These are phyloP conservation scores for Xylaria cubensis DNA, from an alignment of 495 filamentous ascomycete species.

Conservation along the genomic window DNA sequence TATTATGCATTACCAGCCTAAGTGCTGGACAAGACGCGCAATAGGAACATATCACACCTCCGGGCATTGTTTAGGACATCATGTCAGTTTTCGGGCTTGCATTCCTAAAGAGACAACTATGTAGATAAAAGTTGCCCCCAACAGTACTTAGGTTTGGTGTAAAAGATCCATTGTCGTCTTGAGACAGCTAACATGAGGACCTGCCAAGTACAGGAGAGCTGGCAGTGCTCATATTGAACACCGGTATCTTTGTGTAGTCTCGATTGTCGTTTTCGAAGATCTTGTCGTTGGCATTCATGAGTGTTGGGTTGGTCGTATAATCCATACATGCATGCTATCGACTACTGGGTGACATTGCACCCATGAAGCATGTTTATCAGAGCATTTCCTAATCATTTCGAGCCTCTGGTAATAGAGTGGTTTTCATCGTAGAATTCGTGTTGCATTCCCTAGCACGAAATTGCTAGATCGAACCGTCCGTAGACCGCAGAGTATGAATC, in stretches of 20 bases:
- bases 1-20: not conserved
- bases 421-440: constrained; percentile 45
- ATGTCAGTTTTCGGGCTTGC: constrained; percentile 5
- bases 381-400: constrained; percentile 22
- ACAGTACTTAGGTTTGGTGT: not conserved
- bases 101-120: constrained; percentile 15
- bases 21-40: not conserved
- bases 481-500: constrained; percentile 46
- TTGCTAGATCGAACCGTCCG: constrained; percentile 47
- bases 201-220: constrained; percentile 1
- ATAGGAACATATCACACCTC: constrained; percentile 5
- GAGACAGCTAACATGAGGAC: constrained; percentile 3
- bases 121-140: constrained; percentile 7
- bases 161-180: not conserved
- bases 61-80: not conserved
- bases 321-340: constrained; percentile 12
- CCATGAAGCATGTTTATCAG: constrained; percentile 25
- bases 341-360: not conserved
- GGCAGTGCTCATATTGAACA: constrained; percentile 6
- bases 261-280: constrained; percentile 8
- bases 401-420: constrained; percentile 29
- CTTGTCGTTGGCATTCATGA: constrained; percentile 8
- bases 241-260: constrained; percentile 1
- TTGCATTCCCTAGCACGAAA: constrained; percentile 46
- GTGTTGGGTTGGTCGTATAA: constrained; percentile 10